These are phyloP conservation scores for Leccinum fibrillosum DNA, from an alignment of 768 basidiomycete genomes.

Conservation along the genomic window DNA sequence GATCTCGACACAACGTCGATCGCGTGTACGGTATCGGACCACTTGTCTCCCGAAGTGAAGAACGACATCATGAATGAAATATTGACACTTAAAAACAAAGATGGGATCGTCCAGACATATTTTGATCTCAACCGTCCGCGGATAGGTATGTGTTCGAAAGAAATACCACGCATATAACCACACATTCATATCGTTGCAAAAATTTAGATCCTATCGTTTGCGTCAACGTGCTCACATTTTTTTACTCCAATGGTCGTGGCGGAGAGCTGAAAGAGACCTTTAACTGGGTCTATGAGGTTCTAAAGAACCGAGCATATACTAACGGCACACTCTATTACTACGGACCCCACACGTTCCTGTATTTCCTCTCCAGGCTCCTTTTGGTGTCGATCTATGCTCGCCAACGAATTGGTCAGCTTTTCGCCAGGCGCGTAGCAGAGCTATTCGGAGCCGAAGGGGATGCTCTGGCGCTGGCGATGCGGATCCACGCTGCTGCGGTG, in stretches of 20 bases:
- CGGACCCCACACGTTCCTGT: conserved; percentile 17
- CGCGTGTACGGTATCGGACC: conserved; percentile 16
- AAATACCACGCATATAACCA: not conserved
- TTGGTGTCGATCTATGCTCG: conserved; percentile 19
- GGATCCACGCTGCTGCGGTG: conserved; percentile 8
- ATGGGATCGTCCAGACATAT: conserved; percentile 20
- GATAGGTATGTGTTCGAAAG: conserved; percentile 12
- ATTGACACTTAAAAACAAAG: conserved; percentile 12
- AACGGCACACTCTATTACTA: conserved; percentile 19
- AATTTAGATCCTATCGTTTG: conserved; percentile 18
- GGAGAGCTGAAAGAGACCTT: conserved; percentile 19
- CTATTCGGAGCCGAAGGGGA: conserved; percentile 18
- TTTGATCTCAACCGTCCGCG: conserved; percentile 21
- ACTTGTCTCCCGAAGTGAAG: conserved; percentile 12
- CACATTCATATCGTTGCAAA: not conserved
- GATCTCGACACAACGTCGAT: conserved; percentile 22
- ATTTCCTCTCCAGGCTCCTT: conserved; percentile 21
- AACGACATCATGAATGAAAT: conserved; percentile 24
- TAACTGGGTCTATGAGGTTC: conserved; percentile 16
- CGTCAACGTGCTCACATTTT: conserved; percentile 18
- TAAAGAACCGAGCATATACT: conserved; percentile 22
- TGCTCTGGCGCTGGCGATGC: conserved; percentile 19
- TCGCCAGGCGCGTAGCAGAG: conserved; percentile 14
- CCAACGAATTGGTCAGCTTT: conserved; percentile 9
- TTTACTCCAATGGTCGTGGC: conserved; percentile 19